These are phyloP conservation scores for Sordariomycetes sp. DNA, from an alignment of 2,329 filamentous ascomycete species.

Conservation along the genomic window DNA sequence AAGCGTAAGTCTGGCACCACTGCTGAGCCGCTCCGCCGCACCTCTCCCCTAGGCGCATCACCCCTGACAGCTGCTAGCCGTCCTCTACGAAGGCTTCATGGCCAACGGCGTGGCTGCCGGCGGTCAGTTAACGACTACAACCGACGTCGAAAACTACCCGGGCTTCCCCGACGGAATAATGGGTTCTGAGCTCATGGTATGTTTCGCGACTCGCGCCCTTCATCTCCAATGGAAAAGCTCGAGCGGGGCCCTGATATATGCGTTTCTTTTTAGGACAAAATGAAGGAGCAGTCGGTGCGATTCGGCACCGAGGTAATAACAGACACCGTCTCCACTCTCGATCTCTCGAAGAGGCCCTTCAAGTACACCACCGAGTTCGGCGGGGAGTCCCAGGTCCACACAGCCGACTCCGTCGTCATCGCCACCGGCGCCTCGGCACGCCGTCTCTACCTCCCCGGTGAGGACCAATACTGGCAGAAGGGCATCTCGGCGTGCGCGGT, in stretches of 20 bases:
- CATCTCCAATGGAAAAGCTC: not conserved
- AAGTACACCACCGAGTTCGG: slow-evolving; percentile 87
- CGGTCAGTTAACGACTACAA: slow-evolving; percentile 95
- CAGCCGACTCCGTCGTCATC: slow-evolving; percentile 85
- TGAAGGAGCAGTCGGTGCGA: slow-evolving; percentile 81
- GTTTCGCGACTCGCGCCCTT: slow-evolving; percentile 11
- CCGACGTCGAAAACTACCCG: slow-evolving; percentile 96
- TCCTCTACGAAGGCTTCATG: slow-evolving; percentile 96
- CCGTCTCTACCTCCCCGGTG: slow-evolving; percentile 71
- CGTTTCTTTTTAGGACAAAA: slow-evolving; percentile 51
- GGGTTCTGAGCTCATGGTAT: slow-evolving; percentile 75
- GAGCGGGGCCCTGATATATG: not conserved
- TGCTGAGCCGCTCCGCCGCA: not conserved
- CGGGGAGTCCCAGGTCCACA: slow-evolving; percentile 69
- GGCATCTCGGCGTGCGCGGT: slow-evolving; percentile 95
- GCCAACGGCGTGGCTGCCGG: slow-evolving; percentile 94
- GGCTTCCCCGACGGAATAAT: slow-evolving; percentile 87
- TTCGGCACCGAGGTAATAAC: slow-evolving; percentile 91
- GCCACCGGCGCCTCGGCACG: slow-evolving; percentile 91
- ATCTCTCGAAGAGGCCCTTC: slow-evolving; percentile 77
- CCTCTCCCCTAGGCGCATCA: not conserved
- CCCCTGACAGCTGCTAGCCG: slow-evolving; percentile 35
- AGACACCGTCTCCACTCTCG: slow-evolving; percentile 84
- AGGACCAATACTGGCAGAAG: slow-evolving; percentile 95
- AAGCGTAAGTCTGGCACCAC: slow-evolving; percentile 52